These are phyloP conservation scores for Diaporthe citrichinensis DNA, from an alignment of 2,329 filamentous ascomycete species.

Conservation along the genomic window DNA sequence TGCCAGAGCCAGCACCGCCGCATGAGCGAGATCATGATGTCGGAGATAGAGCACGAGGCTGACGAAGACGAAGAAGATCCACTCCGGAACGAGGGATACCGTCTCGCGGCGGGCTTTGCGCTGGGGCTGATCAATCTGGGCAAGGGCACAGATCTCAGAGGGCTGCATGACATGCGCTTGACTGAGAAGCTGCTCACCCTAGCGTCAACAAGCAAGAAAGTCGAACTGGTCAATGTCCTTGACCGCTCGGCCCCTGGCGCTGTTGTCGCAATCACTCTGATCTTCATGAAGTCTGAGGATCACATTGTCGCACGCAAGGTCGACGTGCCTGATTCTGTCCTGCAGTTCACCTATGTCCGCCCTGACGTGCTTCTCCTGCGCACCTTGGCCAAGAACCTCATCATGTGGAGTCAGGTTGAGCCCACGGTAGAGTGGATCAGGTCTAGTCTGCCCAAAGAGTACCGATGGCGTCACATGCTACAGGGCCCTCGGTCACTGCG, in stretches of 20 bases:
- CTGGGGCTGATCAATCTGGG: constrained; percentile 95
- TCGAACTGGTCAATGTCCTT: constrained; percentile 91
- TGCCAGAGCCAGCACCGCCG: constrained; percentile 95
- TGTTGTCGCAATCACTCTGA: constrained; percentile 88
- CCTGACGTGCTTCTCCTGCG: constrained; percentile 93
- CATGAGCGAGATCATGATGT: constrained; percentile 99
- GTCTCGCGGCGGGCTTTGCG: constrained; percentile 92
- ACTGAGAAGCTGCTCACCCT: constrained; percentile 89
- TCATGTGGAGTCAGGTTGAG: constrained; percentile 90
- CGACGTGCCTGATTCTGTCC: constrained; percentile 88
- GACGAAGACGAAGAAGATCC: constrained; percentile 85
- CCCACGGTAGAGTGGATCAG: constrained; percentile 82
- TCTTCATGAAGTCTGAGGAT: constrained; percentile 98
- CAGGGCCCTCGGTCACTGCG: constrained; percentile 72
- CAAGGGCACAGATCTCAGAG: constrained; percentile 88
- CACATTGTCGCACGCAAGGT: constrained; percentile 89
- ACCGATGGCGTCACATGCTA: constrained; percentile 74
- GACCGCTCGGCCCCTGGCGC: constrained; percentile 96
- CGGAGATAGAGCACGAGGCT: constrained; percentile 93
- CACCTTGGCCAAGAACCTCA: constrained; percentile 89
- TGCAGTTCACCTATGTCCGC: constrained; percentile 95
- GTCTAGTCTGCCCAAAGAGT: constrained; percentile 78
- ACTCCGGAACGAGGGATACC: constrained; percentile 94
- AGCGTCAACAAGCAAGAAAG: constrained; percentile 90
- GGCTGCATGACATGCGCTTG: constrained; percentile 92